Conservation (phyloP, 2,329 filamentous ascomycete species). For the Alternaria sp. region DNA sequence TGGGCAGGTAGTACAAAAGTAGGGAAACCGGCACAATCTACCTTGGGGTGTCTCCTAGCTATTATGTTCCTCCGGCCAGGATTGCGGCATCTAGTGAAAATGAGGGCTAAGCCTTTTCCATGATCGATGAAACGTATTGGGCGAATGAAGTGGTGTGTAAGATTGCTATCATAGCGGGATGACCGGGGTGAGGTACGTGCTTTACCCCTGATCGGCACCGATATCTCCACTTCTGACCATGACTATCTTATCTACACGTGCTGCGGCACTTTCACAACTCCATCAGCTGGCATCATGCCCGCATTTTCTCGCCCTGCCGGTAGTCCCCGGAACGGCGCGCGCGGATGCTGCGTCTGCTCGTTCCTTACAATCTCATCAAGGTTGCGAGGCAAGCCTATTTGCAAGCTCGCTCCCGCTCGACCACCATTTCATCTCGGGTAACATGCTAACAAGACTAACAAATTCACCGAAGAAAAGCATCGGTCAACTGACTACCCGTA, state of each 20-base stretch:
- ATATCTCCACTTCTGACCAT: conserved; percentile 8
- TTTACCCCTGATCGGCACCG: conserved; percentile 18
- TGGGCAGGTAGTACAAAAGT: conserved; percentile 9
- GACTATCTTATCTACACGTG: conserved; percentile 13
- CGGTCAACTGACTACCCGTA: neutral
- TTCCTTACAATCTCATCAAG: neutral
- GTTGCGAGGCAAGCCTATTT: neutral
- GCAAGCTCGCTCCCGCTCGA: neutral
- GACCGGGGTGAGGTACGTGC: conserved; percentile 3
- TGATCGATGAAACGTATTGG: conserved; percentile 11
- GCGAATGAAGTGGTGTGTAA: conserved; percentile 11
- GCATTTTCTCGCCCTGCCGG: neutral
- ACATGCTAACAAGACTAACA: neutral
- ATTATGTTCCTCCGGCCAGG: conserved; percentile 11
- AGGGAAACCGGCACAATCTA: conserved; percentile 5
- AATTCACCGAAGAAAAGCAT: conserved; percentile 3
- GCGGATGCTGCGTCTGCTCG: neutral
- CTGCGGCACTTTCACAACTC: neutral
- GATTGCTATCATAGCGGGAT: conserved; percentile 5
- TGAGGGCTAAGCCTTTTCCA: conserved; percentile 9
- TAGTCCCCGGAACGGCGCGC: neutral
- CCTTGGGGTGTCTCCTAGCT: conserved; percentile 3
- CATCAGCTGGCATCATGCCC: conserved; percentile 1
- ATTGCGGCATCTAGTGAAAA: conserved; percentile 5
- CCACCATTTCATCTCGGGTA: neutral